These are phyloP conservation scores for Triticum urartu DNA, from an alignment of 176 grass and related monocot genomes.

Conservation along the genomic window DNA sequence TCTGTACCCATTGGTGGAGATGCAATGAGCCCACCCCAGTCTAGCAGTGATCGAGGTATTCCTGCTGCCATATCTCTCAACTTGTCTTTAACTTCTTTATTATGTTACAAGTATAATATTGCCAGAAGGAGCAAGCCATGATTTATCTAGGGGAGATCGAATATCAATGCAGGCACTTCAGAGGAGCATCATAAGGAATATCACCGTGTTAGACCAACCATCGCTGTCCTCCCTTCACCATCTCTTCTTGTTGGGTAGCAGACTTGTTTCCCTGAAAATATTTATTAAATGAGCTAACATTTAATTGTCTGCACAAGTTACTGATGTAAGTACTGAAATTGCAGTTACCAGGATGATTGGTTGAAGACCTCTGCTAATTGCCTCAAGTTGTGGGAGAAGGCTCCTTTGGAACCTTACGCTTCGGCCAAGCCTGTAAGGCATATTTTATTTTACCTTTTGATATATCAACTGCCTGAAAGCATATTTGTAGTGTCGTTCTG, in stretches of 20 bases:
- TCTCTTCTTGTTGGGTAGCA: conserved; percentile 88
- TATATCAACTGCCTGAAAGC: not conserved
- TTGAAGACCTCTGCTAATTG: conserved; percentile 71
- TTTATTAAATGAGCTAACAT: conserved; percentile 26
- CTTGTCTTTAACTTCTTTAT: conserved; percentile 18
- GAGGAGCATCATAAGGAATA: conserved; percentile 80
- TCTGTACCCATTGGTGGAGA: conserved; percentile 57
- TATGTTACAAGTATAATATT: conserved; percentile 35
- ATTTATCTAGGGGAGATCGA: conserved; percentile 53
- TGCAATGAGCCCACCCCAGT: conserved; percentile 72
- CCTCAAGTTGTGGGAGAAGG: conserved; percentile 89
- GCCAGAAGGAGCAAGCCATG: conserved; percentile 48
- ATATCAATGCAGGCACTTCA: conserved; percentile 51
- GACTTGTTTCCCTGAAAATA: conserved; percentile 32
- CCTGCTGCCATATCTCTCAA: not conserved
- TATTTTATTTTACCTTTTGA: not conserved
- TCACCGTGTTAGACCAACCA: conserved; percentile 66
- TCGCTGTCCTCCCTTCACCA: conserved; percentile 67
- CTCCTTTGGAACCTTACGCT: conserved; percentile 96
- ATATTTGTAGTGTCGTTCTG: not conserved
- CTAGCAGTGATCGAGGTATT: conserved; percentile 65
- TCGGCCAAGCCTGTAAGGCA: conserved; percentile 75
- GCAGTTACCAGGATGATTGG: conserved; percentile 99
- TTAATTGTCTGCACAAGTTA: conserved; percentile 26
- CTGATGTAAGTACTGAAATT: conserved; percentile 37